Evolutionary conservation across 768 basidiomycete species (phyloP), one percentile per base, ranked within the genome.

Genomic region (Russula ochroleuca): DNA sequence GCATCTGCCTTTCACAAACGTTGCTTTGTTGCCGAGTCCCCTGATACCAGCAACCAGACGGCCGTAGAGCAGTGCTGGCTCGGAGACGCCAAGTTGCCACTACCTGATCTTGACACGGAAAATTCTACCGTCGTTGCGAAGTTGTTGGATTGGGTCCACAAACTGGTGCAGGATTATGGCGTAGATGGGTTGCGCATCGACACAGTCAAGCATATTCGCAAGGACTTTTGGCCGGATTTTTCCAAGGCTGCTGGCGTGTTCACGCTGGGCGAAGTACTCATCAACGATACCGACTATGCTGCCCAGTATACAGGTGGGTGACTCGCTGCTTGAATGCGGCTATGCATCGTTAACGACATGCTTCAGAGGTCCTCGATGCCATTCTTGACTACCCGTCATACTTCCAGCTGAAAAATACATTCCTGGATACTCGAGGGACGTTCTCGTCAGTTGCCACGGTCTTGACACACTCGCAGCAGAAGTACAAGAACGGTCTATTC

Each of bases 31-130:
- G 72, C 69, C 1, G 75, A 80, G 68, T 78, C 79, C 58, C 28
- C 35, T 56, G 71, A 65, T 59, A 14, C 53, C 9, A 55, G 33
- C 2, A 79, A 81, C 65, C 78, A 80, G 73, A 81, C 77, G 1
- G 73, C 77, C 43, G 78, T 81, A 40, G 80, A 86, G 70, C 75
- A 80, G 57, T 84, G 85, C 73, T 86, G 84, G 83, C 76, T 86
- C 5, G 85, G 85, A 17, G 82, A 84, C 67, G 69, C 71, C 37
- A 73, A 69, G 33, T 75, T 85, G 67, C 80, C 85, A n/a, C 76
- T 84, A 47, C 78, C 79, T 4, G 85, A 86, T 64, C 71, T 86
- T 59, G 75, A 86, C 73, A 86, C 85, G 0, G 82, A 85, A 67
- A 72, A 79, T 59, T 54, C 73, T 19, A 69, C 69, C 4, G 79